These are phyloP conservation scores for Chaetomium tenue DNA, from an alignment of 495 filamentous ascomycete species.

Conservation along the genomic window DNA sequence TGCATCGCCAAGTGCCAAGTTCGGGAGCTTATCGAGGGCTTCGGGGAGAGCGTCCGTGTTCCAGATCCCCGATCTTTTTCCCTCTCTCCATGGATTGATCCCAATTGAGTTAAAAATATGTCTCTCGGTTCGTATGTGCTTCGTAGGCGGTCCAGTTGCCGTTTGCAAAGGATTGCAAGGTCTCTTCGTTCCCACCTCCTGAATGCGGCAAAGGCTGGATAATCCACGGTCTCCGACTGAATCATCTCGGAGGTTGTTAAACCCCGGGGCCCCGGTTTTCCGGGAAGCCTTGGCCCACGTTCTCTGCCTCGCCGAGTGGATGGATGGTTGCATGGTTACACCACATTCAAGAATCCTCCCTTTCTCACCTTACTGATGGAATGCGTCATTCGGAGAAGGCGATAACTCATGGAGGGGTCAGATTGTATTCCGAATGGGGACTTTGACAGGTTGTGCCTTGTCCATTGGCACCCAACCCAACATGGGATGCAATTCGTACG, in stretches of 20 bases:
- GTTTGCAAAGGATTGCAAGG: too few relatives aligned
- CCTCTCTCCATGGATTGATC: too few relatives aligned
- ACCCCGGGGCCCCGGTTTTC: not conserved
- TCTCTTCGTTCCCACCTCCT: too few relatives aligned
- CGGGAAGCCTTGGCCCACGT: not conserved
- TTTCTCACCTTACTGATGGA: not conserved
- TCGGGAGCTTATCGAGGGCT: not conserved
- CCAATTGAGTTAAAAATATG: too few relatives aligned
- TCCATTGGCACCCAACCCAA: too few relatives aligned
- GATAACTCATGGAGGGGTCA: not conserved
- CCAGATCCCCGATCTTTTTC: too few relatives aligned
- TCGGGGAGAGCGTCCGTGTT: too few relatives aligned
- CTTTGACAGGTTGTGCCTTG: too few relatives aligned
- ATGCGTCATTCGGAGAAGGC: not conserved
- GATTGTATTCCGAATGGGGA: not conserved
- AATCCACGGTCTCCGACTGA: not conserved
- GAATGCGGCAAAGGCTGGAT: too few relatives aligned
- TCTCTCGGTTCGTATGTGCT: too few relatives aligned
- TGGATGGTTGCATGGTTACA: not conserved
- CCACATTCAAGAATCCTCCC: not conserved
- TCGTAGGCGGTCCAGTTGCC: too few relatives aligned
- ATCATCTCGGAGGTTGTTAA: not conserved
- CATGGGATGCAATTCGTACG: too few relatives aligned
- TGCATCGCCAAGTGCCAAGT: conserved; percentile 13
- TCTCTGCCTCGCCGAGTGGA: not conserved